Base-by-base conservation (phyloP, 169 alveolate genomes). In the Eimeria zaria region DNA sequence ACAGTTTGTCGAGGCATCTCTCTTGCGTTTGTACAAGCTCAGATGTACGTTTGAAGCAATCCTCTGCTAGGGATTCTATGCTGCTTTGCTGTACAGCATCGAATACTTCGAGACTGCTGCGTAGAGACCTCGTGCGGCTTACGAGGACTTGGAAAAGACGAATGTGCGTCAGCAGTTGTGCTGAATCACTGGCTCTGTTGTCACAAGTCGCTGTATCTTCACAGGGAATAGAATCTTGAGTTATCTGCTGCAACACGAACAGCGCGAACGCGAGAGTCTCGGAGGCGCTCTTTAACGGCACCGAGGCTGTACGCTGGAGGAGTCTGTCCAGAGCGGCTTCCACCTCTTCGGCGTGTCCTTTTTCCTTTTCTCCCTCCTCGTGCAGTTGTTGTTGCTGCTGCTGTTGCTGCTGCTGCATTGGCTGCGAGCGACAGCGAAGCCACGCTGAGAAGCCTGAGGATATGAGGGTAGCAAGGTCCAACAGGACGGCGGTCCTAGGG, bases 201-300 rank as follows among this genome's bases (percentile, higher is more conserved):
- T 33, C 62, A 16, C 74, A 27, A 27, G 51, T 11, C n/a, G 41
- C 64, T 69, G 41, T 12, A 20, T 58, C 64, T 24, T 58, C 62
- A n/a, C 27, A 22, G 30, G 46, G 48, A 24, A 22, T 41, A 7
- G 48, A 58, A 16, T 33, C 69, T 8, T 27, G 53, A 8, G 92
- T 85, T 67, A 85, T 55, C 33, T 85, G 92, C 44, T 53, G 92
- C 80, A 85, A 30, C 41, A 60, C 78, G 92, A 55, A 85, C 44
- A 85, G 60, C 60, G 78, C 78, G 24, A 85, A 85, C 41, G 92
- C 92, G 62, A 85, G 16, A 44, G 74, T 46, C 71, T 85, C 92
- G 92, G 64, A 60, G 44, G 92, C 36, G 78, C 80, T 85, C 69
- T 85, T 85, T 60, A 85, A 60, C 24, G 92, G 80, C 80, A 85